A percentile compares a stretch with the other conserved stretches of the same genome.
Conservation (phyloP, 1,284 basidiomycete species). For the Moniliella sp. region DNA sequence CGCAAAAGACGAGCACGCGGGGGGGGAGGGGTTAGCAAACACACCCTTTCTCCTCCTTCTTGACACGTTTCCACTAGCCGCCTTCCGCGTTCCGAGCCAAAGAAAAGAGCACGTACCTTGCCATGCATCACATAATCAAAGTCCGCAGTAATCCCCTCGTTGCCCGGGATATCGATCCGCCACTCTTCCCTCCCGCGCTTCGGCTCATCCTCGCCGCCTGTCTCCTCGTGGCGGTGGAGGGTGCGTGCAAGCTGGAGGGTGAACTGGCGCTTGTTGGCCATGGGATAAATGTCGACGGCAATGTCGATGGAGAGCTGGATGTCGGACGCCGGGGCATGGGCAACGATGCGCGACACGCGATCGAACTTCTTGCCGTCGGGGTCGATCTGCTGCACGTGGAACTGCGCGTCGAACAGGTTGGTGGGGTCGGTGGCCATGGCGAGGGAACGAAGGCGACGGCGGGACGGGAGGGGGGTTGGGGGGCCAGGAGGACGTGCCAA, state of each 20-base stretch:
- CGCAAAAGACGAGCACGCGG: not conserved
- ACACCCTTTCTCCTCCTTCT: not conserved
- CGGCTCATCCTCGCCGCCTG: constrained; percentile 35
- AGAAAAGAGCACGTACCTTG: constrained; percentile 45
- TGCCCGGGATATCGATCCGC: constrained; percentile 67
- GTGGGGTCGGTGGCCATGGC: constrained; percentile 18
- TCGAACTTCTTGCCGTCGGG: constrained; percentile 80
- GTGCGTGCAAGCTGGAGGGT: constrained; percentile 67
- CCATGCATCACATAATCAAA: constrained; percentile 99
- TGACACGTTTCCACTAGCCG: not conserved
- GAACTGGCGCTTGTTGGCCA: constrained; percentile 46
- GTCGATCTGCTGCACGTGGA: constrained; percentile 27
- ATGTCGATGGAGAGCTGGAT: constrained; percentile 55
- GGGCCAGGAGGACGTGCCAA: too few relatives aligned
- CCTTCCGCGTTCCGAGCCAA: not conserved
- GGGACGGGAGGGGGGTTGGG: not conserved
- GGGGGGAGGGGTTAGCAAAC: constrained; percentile 1
- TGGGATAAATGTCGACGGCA: constrained; percentile 34
- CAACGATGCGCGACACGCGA: constrained; percentile 39
- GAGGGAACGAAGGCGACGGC: too few relatives aligned
- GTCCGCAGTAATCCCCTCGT: constrained; percentile 71
- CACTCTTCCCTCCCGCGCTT: constrained; percentile 44
- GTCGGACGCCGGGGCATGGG: constrained; percentile 37
- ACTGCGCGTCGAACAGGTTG: constrained; percentile 31
- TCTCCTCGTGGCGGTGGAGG: constrained; percentile 25